Evolutionary conservation across 2,329 filamentous ascomycete species (phyloP).

Genomic region (Sclerotinia borealis): DNA sequence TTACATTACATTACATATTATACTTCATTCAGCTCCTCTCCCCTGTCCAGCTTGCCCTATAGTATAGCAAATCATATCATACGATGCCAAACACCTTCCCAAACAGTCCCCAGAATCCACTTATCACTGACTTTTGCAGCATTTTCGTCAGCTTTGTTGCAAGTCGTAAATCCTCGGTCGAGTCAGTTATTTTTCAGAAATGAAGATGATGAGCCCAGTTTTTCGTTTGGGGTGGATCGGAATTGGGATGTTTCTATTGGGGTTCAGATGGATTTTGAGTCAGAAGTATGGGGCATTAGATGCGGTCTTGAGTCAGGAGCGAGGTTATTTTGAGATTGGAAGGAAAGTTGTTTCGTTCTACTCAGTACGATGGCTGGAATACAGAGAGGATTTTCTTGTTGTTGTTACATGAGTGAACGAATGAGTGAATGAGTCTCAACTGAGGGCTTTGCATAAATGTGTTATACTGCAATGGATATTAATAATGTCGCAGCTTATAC

Average conservation of each 20-base stretch:
- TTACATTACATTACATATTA: not conserved
- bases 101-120: not conserved
- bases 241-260: not conserved
- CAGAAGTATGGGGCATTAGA: not conserved
- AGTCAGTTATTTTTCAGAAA: conserved; percentile 5
- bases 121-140: conserved; percentile 3
- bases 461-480: too few relatives aligned
- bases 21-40: not conserved
- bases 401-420: not conserved
- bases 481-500: not conserved
- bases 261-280: not conserved
- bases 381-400: too few relatives aligned
- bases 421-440: too few relatives aligned
- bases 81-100: not conserved
- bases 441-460: not conserved
- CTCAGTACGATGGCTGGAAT: too few relatives aligned
- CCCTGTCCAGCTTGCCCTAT: not conserved
- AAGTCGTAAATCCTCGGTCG: conserved; percentile 8
- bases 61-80: not conserved
- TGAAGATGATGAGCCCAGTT: not conserved
- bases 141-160: conserved; percentile 3
- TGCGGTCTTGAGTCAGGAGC: not conserved
- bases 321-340: not conserved
- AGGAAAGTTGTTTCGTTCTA: not conserved
- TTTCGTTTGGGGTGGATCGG: not conserved